Conservation (phyloP, 495 filamentous ascomycete species). For the Hypoxylon intermedium region DNA sequence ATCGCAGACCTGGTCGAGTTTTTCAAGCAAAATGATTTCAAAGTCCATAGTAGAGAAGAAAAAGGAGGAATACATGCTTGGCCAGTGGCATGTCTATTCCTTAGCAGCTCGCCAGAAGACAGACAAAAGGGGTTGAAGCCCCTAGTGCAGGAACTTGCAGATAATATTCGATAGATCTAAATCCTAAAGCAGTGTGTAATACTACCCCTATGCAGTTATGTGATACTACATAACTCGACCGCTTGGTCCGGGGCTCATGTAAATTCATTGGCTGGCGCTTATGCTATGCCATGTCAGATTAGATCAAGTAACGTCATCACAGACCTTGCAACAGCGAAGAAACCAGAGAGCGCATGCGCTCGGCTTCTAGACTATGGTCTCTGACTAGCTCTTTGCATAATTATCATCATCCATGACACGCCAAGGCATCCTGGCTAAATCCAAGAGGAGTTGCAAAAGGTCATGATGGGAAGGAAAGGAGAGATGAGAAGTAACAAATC, state of each 20-base stretch:
- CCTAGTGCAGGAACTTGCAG: conserved; percentile 60
- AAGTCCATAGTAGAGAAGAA: conserved; percentile 59
- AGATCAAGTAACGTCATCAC: conserved; percentile 63
- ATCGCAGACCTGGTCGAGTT: conserved; percentile 60
- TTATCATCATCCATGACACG: conserved; percentile 53
- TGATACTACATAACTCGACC: conserved; percentile 9
- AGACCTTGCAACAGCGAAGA: conserved; percentile 58
- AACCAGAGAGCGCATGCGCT: conserved; percentile 48
- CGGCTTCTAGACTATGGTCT: conserved; percentile 55
- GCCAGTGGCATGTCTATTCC: conserved; percentile 75
- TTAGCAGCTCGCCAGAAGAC: conserved; percentile 61
- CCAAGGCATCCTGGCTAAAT: conserved; percentile 21
- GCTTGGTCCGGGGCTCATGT: conserved; percentile 17
- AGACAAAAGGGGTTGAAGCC: conserved; percentile 63
- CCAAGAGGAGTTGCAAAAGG: conserved; percentile 2
- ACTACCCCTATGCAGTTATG: no score
- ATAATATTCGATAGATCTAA: conserved; percentile 35
- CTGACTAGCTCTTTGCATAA: conserved; percentile 51
- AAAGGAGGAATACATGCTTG: conserved; percentile 75
- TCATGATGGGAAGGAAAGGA: neutral
- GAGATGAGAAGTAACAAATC: neutral
- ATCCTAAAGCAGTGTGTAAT: neutral
- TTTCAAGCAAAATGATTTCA: conserved; percentile 54
- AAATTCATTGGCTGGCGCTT: conserved; percentile 13
- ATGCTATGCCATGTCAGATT: conserved; percentile 57